Conservation (phyloP, 2,329 filamentous ascomycete genomes). For the Colletotrichum kahawae region DNA sequence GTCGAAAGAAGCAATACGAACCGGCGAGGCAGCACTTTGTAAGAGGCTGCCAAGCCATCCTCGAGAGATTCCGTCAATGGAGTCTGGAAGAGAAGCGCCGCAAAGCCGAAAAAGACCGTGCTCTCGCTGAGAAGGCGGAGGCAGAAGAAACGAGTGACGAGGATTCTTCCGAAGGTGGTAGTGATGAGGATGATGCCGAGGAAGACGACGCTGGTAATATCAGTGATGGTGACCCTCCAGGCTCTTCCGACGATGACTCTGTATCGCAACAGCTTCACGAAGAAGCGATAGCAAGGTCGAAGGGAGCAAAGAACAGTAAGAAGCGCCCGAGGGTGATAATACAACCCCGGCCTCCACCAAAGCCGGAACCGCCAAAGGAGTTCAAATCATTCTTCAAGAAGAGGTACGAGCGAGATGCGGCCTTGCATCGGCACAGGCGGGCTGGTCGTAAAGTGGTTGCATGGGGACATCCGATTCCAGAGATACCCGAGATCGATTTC, state of each 20-base stretch:
- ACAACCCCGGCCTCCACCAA: slow-evolving; percentile 26
- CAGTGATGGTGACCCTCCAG: slow-evolving; percentile 50
- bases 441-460: slow-evolving; percentile 74
- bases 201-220: slow-evolving; percentile 27
- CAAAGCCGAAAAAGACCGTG: slow-evolving; percentile 76
- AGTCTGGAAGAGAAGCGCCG: slow-evolving; percentile 87
- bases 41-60: slow-evolving; percentile 77
- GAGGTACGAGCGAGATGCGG: slow-evolving; percentile 78
- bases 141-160: slow-evolving; percentile 23
- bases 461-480: slow-evolving; percentile 83
- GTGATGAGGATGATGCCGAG: slow-evolving; percentile 36
- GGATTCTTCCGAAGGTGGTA: slow-evolving; percentile 27
- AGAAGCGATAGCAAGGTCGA: slow-evolving; percentile 66
- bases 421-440: slow-evolving; percentile 74
- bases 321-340: slow-evolving; percentile 31
- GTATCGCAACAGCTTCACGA: slow-evolving; percentile 78
- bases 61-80: slow-evolving; percentile 89
- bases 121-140: slow-evolving; percentile 53
- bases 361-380: slow-evolving; percentile 55
- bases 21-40: slow-evolving; percentile 86
- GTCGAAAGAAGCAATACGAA: slow-evolving; percentile 85
- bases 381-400: slow-evolving; percentile 90
- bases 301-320: slow-evolving; percentile 36
- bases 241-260: slow-evolving; percentile 70
- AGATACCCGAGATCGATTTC: slow-evolving; percentile 75